Evolutionary conservation across 495 filamentous ascomycete genomes (phyloP).

Genomic region (Articulospora tetracladia): DNA sequence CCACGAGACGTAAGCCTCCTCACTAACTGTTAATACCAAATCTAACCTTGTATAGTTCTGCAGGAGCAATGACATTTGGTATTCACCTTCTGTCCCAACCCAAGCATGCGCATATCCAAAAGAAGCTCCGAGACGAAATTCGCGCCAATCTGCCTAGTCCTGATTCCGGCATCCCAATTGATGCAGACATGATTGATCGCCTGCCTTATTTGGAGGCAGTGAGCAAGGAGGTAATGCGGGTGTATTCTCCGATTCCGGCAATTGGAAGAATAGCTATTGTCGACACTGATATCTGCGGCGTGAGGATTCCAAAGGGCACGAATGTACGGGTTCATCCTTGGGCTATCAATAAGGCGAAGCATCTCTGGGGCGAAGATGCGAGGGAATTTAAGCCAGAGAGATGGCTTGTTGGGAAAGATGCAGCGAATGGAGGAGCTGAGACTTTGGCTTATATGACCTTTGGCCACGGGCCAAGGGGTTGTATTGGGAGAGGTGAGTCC

Average conservation of each 20-base stretch:
- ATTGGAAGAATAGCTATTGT: not conserved
- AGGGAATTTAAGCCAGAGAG: slow-evolving; percentile 35
- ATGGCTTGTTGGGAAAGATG: slow-evolving; percentile 23
- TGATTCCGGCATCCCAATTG: slow-evolving; percentile 1
- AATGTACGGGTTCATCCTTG: not conserved
- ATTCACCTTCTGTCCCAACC: slow-evolving; percentile 3
- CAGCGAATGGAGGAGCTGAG: slow-evolving; percentile 3
- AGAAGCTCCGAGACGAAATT: slow-evolving; percentile 8
- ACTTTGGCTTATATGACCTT: slow-evolving; percentile 6
- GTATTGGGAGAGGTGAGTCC: slow-evolving; percentile 12
- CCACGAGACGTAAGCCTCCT: slow-evolving; percentile 11
- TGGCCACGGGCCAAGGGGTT: slow-evolving; percentile 3
- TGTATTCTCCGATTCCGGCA: not conserved
- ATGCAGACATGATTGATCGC: slow-evolving; percentile 6
- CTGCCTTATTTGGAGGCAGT: slow-evolving; percentile 12
- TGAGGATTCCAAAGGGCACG: slow-evolving; percentile 11
- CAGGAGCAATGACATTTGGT: slow-evolving; percentile 3
- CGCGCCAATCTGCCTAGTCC: slow-evolving; percentile 13
- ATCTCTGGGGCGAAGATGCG: slow-evolving; percentile 26
- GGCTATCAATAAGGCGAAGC: slow-evolving; percentile 9
- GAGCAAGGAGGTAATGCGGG: slow-evolving; percentile 3
- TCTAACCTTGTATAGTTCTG: not conserved
- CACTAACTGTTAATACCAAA: not conserved
- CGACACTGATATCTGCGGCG: slow-evolving; percentile 5
- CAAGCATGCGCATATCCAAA: not conserved